Evolutionary conservation across 768 basidiomycete species (phyloP), one percentile per base, ranked within the genome.

Genomic region (Mycena floridula): DNA sequence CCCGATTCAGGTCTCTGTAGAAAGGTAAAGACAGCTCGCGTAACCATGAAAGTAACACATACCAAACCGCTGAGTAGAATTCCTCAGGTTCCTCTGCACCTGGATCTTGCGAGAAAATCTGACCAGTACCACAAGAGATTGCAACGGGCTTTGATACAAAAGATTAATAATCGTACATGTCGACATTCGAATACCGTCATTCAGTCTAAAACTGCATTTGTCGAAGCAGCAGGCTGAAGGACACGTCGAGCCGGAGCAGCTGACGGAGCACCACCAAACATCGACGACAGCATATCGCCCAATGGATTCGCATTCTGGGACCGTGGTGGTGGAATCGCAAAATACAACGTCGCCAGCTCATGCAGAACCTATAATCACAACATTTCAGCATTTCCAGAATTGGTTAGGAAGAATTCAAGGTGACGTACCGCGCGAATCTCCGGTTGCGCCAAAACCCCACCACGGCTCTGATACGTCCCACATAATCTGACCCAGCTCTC

Each of bases 221-320:
- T 18, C 32, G 32, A 35, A 13, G 15, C 32, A 35, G 32, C 32
- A 15, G 7, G 32, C 18, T 35, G 32, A 7, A 35, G 32, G 4
- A 18, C 18, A 15, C 32, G 13, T 35, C 32, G 13, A 4, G 32
- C 32, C 3, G 32, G 32, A 18, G 32, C 32, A 35, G 15, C 32
- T n/a, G n/a, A n/a, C n/a, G n/a, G n/a, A n/a, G n/a, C n/a, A 6
- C 89, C 89, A 22, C 93, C 93, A 47, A 98, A 85, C 59, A 97
- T 67, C 5, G 84, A 82, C 4, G 91, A 89, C 63, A 98, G 66
- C 74, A 97, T 86, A 24, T 93, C 90, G 23, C 84, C 88, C 40
- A 98, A 63, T 5, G 94, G 85, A 58, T 95, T 95, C 6, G 71
- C 79, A 9, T 79, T 74, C 59, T 82, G 77, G 44, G 66, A 62